Conservation (phyloP, 2,329 filamentous ascomycete species). For the Ophiocordyceps polyrhachis-furcata region DNA sequence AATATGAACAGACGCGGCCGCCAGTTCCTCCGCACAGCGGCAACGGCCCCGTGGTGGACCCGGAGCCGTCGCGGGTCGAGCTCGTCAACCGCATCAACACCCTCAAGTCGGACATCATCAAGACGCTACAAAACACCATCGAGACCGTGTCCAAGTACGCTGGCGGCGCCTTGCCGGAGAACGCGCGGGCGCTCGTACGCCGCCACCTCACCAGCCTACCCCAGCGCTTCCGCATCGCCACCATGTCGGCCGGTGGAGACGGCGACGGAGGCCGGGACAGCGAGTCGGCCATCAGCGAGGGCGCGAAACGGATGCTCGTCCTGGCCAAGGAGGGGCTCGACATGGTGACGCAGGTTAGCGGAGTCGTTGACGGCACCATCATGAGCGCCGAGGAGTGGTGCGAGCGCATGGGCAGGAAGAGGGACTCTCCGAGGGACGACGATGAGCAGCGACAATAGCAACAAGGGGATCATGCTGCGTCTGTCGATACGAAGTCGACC, state of each 20-base stretch:
- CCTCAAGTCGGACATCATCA: slow-evolving; percentile 53
- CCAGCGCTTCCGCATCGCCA: slow-evolving; percentile 61
- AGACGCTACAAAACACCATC: slow-evolving; percentile 63
- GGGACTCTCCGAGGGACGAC: slow-evolving; percentile 9
- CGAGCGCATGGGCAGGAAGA: slow-evolving; percentile 44
- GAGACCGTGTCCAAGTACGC: slow-evolving; percentile 77
- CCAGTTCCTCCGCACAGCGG: background rate
- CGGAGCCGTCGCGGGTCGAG: slow-evolving; percentile 17
- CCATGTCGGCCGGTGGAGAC: slow-evolving; percentile 19
- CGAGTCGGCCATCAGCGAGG: slow-evolving; percentile 24
- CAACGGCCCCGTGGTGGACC: slow-evolving; percentile 4
- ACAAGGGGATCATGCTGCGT: background rate
- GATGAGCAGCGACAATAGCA: slow-evolving; percentile 6
- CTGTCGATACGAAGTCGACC: background rate
- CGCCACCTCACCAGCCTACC: slow-evolving; percentile 72
- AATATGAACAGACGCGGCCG: slow-evolving; percentile 43
- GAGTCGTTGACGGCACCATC: slow-evolving; percentile 75
- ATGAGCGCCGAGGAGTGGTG: slow-evolving; percentile 86
- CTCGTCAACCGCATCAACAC: slow-evolving; percentile 45
- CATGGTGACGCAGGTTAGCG: slow-evolving; percentile 83
- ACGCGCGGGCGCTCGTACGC: slow-evolving; percentile 67
- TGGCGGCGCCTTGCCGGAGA: slow-evolving; percentile 78
- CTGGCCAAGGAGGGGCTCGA: slow-evolving; percentile 81
- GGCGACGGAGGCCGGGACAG: slow-evolving; percentile 14
- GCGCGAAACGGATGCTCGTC: slow-evolving; percentile 61